Percentiles rank a stretch among this genome's conserved stretches.
These are phyloP conservation scores for Nitzschia sp. DNA, from an alignment of 108 stramenopile species.

Conservation along the genomic window DNA sequence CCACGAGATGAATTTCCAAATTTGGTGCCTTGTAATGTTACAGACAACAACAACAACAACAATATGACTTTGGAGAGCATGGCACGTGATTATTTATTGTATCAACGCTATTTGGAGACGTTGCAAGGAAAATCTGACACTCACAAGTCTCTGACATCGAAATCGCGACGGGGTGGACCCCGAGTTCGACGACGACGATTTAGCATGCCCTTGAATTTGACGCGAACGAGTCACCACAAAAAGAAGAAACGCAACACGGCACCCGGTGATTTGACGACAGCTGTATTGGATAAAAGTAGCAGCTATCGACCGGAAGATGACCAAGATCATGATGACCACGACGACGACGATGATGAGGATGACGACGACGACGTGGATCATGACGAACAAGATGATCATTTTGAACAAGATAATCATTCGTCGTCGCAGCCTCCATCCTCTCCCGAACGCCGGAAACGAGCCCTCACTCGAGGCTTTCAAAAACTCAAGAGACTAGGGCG, in stretches of 20 bases:
- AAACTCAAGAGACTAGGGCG: background rate
- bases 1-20: constrained; percentile 17
- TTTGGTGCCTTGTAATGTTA: background rate
- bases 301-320: background rate
- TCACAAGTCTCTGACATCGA: background rate
- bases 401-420: background rate
- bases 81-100: constrained; percentile 6
- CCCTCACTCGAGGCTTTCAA: background rate
- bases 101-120: constrained; percentile 14
- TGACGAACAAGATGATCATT: background rate
- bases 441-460: background rate
- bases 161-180: background rate
- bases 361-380: background rate
- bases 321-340: background rate
- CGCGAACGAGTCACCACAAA: background rate
- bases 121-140: background rate
- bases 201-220: constrained; percentile 2
- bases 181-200: background rate
- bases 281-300: background rate
- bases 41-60: background rate
- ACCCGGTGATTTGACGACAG: background rate
- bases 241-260: background rate
- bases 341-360: background rate
- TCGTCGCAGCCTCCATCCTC: too few relatives aligned
- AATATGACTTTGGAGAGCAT: background rate